Evolutionary conservation across 2,329 filamentous ascomycete genomes (phyloP), one percentile per base, ranked within the genome.

Genomic region (Anthostomella pinea): DNA sequence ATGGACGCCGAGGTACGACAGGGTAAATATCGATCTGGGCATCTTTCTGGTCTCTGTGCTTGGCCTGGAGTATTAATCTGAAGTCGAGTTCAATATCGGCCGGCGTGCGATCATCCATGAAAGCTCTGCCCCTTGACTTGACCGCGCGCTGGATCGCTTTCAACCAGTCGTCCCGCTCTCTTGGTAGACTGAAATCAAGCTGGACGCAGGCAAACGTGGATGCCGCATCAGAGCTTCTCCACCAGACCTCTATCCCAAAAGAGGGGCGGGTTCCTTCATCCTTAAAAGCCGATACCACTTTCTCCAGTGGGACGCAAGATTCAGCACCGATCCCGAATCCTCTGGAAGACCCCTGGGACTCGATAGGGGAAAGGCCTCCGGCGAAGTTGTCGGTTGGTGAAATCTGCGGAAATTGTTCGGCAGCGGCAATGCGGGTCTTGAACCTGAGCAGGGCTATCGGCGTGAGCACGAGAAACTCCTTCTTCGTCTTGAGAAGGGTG

Each of bases 161-260:
- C 38, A 78, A 54, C 65, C 70, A 72, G 28, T 69, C 65, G 37
- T 77, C 70, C 17, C 73, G 64, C 33, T 75, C 70, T 18, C 66
- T 61, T 7, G 70, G 66, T 19, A 70, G 53, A 30, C 57, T 58
- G 49, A 79, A 77, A 50, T 71, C 71, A 23, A 78, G 56, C 24
- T 70, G 67, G 3, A 69, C 58, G 39, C 68, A 72, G 39, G 61
- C 62, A 43, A 73, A 77, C 10, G 65, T 59, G 25, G 72, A 60
- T 38, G 65, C 60, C 11, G 59, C 53, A 10, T 67, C 67, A 39
- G 33, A 37, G 11, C 27, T 22, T 30, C 66, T 69, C 75, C 75
- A 79, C 73, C 74, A 79, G 2, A 78, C 62, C 49, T 79, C 75
- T 33, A 79, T 55, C 5, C 72, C 72, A 28, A 72, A 74, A 6